Evolutionary conservation across 257 asterid genomes (phyloP).

Genomic region (Ballota nigra): DNA sequence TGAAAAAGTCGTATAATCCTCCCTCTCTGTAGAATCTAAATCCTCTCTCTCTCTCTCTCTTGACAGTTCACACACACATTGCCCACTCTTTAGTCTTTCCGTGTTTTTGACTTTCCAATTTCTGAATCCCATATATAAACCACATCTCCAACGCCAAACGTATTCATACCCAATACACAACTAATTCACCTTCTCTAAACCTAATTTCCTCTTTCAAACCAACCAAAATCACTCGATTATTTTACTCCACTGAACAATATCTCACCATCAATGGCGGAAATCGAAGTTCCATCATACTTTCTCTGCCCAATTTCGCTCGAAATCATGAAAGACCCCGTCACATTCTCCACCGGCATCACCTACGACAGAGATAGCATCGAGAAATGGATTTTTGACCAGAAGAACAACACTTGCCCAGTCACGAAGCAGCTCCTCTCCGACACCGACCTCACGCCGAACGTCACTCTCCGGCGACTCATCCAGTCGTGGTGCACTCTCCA

Average conservation of each 20-base stretch:
- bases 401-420: conserved; percentile 57
- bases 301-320: conserved; percentile 75
- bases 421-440: conserved; percentile 50
- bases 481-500: conserved; percentile 81
- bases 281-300: conserved; percentile 74
- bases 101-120: conserved; percentile 47
- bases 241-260: too few relatives aligned
- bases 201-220: not conserved
- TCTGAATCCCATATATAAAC: conserved; percentile 20
- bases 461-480: conserved; percentile 75
- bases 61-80: not conserved
- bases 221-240: too few relatives aligned
- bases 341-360: conserved; percentile 67
- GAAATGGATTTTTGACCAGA: conserved; percentile 57
- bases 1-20: not conserved
- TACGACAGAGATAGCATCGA: conserved; percentile 81
- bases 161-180: conserved; percentile 28
- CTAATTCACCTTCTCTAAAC: not conserved
- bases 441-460: conserved; percentile 63
- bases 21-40: not conserved
- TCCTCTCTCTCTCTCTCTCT: not conserved
- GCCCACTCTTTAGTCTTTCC: conserved; percentile 28
- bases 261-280: conserved; percentile 39
- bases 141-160: not conserved
- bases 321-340: conserved; percentile 88